phyloP scores from a whole-genome alignment of 2,329 filamentous ascomycete species.

The Diaporthe vaccinii region DNA sequence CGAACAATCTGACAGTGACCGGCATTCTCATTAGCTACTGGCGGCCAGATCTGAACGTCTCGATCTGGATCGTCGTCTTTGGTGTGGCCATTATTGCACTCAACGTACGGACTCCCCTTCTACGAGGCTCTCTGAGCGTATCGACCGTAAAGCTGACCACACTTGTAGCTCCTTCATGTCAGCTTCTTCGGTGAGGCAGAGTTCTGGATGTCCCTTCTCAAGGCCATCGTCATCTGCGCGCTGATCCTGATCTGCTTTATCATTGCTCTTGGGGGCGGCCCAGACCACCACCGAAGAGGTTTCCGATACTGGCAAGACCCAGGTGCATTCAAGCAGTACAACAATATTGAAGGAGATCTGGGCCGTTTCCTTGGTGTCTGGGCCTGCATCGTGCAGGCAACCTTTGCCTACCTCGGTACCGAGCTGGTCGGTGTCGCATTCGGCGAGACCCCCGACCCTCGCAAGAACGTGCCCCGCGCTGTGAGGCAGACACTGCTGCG shows the following conservation, averaged over 20 bases:
- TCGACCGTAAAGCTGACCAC: background rate
- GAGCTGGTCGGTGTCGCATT: slow-evolving; percentile 63
- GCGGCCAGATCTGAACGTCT: slow-evolving; percentile 54
- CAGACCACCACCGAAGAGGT: slow-evolving; percentile 53
- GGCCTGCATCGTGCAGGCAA: slow-evolving; percentile 59
- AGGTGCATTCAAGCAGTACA: slow-evolving; percentile 56
- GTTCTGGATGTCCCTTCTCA: slow-evolving; percentile 33
- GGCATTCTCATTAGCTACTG: slow-evolving; percentile 56
- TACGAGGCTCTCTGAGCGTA: too few species aligned
- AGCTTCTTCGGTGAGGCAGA: slow-evolving; percentile 8
- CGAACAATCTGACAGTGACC: slow-evolving; percentile 56
- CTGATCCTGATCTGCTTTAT: slow-evolving; percentile 57
- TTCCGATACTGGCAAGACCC: slow-evolving; percentile 61
- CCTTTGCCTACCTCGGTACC: slow-evolving; percentile 65
- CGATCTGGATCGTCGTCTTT: slow-evolving; percentile 55
- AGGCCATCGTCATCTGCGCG: slow-evolving; percentile 40
- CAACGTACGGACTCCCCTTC: slow-evolving; percentile 46
- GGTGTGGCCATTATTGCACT: slow-evolving; percentile 51
- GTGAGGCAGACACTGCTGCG: slow-evolving; percentile 79
- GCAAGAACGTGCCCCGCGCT: slow-evolving; percentile 58
- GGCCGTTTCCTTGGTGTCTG: slow-evolving; percentile 66
- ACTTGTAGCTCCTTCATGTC: background rate
- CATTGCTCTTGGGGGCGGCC: slow-evolving; percentile 56
- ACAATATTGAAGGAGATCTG: slow-evolving; percentile 47
- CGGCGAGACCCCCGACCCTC: slow-evolving; percentile 61